Percentiles rank a stretch among this genome's conserved stretches.
Evolutionary conservation across 2,329 filamentous ascomycete species (phyloP).

Genomic region (Fusarium xyrophilum): DNA sequence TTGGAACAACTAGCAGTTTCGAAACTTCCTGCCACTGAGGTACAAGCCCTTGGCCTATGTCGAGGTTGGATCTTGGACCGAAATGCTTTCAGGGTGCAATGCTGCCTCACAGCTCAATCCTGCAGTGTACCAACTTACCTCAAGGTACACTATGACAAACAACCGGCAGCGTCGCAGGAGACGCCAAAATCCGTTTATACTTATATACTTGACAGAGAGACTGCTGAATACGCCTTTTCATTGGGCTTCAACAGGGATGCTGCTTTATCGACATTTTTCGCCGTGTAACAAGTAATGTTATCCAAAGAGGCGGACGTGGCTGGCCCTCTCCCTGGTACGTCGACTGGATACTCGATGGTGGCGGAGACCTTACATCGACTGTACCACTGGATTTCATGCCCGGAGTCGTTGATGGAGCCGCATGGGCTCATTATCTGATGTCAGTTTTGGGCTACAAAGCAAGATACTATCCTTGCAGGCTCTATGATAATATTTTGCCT

Average conservation of each 20-base stretch:
- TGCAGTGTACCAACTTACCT: rapidly evolving
- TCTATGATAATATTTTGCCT: rapidly evolving
- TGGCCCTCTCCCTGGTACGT: background rate
- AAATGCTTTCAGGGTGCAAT: background rate
- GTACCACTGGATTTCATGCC: rapidly evolving
- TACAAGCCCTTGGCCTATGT: background rate
- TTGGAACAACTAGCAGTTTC: background rate
- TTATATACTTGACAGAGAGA: background rate
- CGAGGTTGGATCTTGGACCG: background rate
- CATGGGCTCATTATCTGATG: background rate
- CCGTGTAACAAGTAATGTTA: rapidly evolving
- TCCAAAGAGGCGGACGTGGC: background rate
- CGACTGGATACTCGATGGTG: background rate
- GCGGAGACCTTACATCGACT: background rate
- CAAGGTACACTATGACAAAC: rapidly evolving
- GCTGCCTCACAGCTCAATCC: rapidly evolving
- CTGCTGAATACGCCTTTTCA: background rate
- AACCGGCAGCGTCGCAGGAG: rapidly evolving
- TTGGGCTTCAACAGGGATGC: background rate
- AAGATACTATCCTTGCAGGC: background rate
- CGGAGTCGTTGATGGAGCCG: rapidly evolving
- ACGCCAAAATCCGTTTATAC: rapidly evolving
- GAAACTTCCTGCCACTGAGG: background rate
- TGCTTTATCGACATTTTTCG: background rate
- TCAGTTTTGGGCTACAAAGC: rapidly evolving